Base-by-base conservation (phyloP, 805 yeast genomes). In the Schwanniomyces sp. region DNA sequence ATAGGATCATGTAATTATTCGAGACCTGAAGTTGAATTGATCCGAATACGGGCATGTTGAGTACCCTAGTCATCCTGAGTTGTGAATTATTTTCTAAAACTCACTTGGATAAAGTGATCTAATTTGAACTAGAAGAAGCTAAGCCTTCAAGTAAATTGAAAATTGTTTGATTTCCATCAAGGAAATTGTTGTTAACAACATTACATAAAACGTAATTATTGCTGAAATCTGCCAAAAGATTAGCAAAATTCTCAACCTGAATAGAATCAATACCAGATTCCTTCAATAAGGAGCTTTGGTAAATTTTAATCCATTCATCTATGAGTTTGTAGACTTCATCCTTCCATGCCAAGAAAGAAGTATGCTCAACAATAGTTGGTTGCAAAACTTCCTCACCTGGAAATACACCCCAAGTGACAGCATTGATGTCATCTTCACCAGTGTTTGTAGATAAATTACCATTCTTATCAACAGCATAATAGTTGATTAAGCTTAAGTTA, bases 371-470 rank as follows among this genome's bases (percentile, higher is more conserved):
- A 63, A 92, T 90, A 0, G 98, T 92, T 44, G 98, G 97, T 71
- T 92, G 98, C 53, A 89, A 77, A 45, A 92, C 87, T 70, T 92
- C 97, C 61, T 86, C 86, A 34, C 96, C 96, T 25, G 98, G 97
- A 82, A 89, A 91, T 46, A 91, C 90, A 53, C 98, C 98, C 98
- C 98, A 92, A 16, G 98, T 92, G 47, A 92, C 97, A 7, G 98
- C 97, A 62, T 89, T 91, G 53, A 95, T 91, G 52, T 83, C 86
- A 32, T 84, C 88, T 40, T 80, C 84, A 21, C 78, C 78, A 41
- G 90, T 82, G 66, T 91, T 91, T 43, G 96, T 81, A 16, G 63
- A 52, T 45, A 91, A 72, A 37, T 81, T 82, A 2, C 81, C 79
- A 29, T 70, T 61, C 57, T 79, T 80, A 56, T 76, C 74, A 26